Evolutionary conservation across 768 basidiomycete species (phyloP), one percentile per base, ranked within the genome.

Genomic region (Termitomyces sp.): DNA sequence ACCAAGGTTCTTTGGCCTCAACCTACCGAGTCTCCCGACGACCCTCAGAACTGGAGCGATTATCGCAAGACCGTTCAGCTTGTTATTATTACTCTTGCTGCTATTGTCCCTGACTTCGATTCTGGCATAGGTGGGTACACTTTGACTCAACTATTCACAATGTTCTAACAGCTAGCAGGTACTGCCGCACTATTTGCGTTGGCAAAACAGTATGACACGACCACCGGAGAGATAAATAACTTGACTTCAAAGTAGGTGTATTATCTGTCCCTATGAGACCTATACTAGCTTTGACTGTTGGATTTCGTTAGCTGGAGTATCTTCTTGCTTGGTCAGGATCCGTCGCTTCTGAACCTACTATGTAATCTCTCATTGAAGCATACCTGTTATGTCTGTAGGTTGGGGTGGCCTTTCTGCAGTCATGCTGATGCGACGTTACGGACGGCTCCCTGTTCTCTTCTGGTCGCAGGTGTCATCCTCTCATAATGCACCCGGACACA

Each of bases 1-100:
- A 78, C 70, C 18, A 82, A 75, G 47, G 77, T 88, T 13, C 74
- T 89, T 0, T 88, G 85, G 83, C 86, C 86, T 18, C 86, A 88
- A 62, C 85, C 86, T 2, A 76, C 79, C 1, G 80, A 86, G 46
- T 76, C 81, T 48, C 76, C 77, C 1, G 70, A 78, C 15, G 85
- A 88, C 59, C 86, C 85, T 11, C 84, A 86, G 66, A 86, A 85
- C 60, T 87, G 85, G 85, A 73, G 75, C 15, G 67, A 72, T 42
- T 59, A 74, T 20, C 75, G 76, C 32, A 88, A 87, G 67, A 73
- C 74, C 53, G 48, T 82, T 0, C 82, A 84, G 60, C 70, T 89
- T 2, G 53, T 83, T 38, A 80, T 87, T 44, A 73, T 86, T 52
- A 86, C 84, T 0, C 66, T 87, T 12, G 84, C 86, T 7, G 79